These are phyloP conservation scores for Breynia disticha DNA, from an alignment of 441 rosid species.

Conservation along the genomic window DNA sequence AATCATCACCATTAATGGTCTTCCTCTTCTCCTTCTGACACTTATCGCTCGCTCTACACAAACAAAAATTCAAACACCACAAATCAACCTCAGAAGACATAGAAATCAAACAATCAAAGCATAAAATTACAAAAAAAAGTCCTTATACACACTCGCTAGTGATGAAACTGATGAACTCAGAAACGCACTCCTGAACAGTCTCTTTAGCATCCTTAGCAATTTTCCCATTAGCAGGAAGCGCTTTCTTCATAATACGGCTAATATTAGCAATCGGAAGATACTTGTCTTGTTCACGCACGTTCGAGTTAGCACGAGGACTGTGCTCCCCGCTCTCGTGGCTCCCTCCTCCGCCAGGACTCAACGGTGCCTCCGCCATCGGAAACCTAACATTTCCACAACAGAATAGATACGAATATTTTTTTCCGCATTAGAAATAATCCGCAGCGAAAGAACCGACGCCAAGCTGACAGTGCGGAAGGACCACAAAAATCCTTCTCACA, in stretches of 20 bases:
- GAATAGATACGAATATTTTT: too few relatives aligned
- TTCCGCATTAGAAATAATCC: too few relatives aligned
- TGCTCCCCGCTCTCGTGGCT: constrained; percentile 80
- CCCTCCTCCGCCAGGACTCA: constrained; percentile 73
- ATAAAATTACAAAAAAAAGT: not conserved
- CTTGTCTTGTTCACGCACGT: constrained; percentile 82
- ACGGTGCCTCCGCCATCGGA: constrained; percentile 39
- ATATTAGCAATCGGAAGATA: constrained; percentile 88
- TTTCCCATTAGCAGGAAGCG: constrained; percentile 85
- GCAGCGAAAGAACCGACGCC: too few relatives aligned
- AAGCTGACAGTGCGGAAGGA: too few relatives aligned
- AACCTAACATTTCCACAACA: constrained; percentile 25
- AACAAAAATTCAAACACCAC: constrained; percentile 2
- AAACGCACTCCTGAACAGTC: constrained; percentile 91
- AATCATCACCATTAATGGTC: constrained; percentile 93
- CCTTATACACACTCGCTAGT: constrained; percentile 85
- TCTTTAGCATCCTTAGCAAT: constrained; percentile 94
- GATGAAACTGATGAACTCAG: constrained; percentile 94
- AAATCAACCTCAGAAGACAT: not conserved
- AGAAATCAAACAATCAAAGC: not conserved
- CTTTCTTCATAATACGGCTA: constrained; percentile 95
- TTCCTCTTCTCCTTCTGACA: constrained; percentile 98
- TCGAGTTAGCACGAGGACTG: constrained; percentile 49
- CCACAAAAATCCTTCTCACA: too few relatives aligned
- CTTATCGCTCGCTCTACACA: constrained; percentile 88